Conservation (phyloP, 148 eudicot species). For the Beta vulgaris region DNA sequence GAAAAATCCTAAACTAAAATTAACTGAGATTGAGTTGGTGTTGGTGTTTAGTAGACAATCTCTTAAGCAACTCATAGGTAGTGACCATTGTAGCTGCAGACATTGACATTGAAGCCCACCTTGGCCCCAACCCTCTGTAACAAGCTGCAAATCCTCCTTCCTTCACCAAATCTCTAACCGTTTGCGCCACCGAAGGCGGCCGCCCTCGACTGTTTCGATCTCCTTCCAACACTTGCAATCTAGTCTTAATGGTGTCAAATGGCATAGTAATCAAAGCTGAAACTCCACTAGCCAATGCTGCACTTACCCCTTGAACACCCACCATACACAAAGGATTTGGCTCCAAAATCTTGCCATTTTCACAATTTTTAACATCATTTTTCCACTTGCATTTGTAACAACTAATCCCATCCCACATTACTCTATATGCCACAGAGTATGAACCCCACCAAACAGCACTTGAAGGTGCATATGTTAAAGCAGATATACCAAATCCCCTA, state of each 20-base stretch:
- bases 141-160: slow-evolving; percentile 74
- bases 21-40: slow-evolving; percentile 14
- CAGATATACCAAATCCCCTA: slow-evolving; percentile 80
- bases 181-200: slow-evolving; percentile 45
- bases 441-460: slow-evolving; percentile 80
- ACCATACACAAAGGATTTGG: slow-evolving; percentile 36
- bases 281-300: slow-evolving; percentile 60
- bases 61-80: slow-evolving; percentile 67
- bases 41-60: slow-evolving; percentile 57
- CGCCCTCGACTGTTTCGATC: slow-evolving; percentile 36
- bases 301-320: slow-evolving; percentile 66
- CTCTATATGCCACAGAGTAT: slow-evolving; percentile 51
- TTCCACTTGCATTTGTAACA: slow-evolving; percentile 50
- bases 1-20: slow-evolving; percentile 10
- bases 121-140: slow-evolving; percentile 63
- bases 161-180: slow-evolving; percentile 50
- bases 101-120: slow-evolving; percentile 78
- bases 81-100: slow-evolving; percentile 78
- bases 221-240: slow-evolving; percentile 53
- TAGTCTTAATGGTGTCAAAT: slow-evolving; percentile 61
- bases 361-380: slow-evolving; percentile 25
- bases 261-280: slow-evolving; percentile 72
- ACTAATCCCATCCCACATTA: slow-evolving; percentile 61
- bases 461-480: slow-evolving; percentile 61
- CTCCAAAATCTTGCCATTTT: slow-evolving; percentile 31